Evolutionary conservation across 108 stramenopile genomes (phyloP).

Genomic region (Nitzschia palea): DNA sequence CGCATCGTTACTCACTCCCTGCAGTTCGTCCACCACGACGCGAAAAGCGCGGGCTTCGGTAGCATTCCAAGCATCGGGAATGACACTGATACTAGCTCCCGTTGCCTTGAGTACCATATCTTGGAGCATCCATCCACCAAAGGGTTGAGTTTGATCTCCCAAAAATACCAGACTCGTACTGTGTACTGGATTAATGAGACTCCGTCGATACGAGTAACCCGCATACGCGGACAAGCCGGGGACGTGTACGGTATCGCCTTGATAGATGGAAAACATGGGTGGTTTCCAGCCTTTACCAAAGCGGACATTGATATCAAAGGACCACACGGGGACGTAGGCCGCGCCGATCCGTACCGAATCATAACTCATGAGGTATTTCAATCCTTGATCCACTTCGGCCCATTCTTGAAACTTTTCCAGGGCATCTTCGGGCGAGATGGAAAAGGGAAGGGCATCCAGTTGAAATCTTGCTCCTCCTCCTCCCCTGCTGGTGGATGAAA

Average conservation of each 20-base stretch:
- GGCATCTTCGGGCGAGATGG: slow-evolving; percentile 68
- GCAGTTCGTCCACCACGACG: slow-evolving; percentile 60
- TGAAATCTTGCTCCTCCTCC: slow-evolving; percentile 43
- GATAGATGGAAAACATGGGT: slow-evolving; percentile 50
- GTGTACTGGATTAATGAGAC: slow-evolving; percentile 76
- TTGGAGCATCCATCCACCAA: slow-evolving; percentile 73
- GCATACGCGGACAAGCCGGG: slow-evolving; percentile 78
- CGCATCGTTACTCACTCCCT: slow-evolving; percentile 19
- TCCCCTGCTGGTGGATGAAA: background rate
- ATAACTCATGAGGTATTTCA: slow-evolving; percentile 56
- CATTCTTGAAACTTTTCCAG: slow-evolving; percentile 66
- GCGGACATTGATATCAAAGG: slow-evolving; percentile 76
- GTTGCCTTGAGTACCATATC: slow-evolving; percentile 57
- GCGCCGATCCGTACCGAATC: slow-evolving; percentile 50
- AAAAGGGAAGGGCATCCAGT: slow-evolving; percentile 69
- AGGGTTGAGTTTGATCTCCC: slow-evolving; percentile 62
- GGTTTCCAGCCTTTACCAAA: slow-evolving; percentile 59
- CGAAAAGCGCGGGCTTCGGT: slow-evolving; percentile 63
- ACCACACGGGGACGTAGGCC: slow-evolving; percentile 73
- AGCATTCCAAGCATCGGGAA: slow-evolving; percentile 86
- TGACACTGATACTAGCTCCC: slow-evolving; percentile 42
- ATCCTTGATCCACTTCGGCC: slow-evolving; percentile 71
- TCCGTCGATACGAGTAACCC: slow-evolving; percentile 73
- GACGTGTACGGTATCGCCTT: slow-evolving; percentile 50
- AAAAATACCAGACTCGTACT: slow-evolving; percentile 76